phyloP scores from a whole-genome alignment of 805 yeast species.

The Metschnikowia noctiluminum region DNA sequence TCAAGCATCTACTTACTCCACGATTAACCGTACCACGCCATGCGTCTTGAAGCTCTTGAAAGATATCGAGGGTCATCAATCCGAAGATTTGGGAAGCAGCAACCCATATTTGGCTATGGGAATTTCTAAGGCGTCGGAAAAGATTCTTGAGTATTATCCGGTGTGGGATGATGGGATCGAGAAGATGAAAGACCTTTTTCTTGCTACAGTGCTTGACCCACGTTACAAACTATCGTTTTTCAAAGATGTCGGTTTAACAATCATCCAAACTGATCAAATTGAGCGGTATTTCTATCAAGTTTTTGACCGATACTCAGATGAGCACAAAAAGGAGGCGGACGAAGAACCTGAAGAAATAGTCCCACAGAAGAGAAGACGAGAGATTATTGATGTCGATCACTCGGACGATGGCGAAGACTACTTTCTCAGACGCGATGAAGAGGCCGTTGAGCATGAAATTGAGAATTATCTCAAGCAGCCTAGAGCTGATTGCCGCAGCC shows the following conservation, averaged over 20 bases:
- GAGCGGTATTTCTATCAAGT: background rate
- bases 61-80: background rate
- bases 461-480: background rate
- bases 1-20: constrained; percentile 1
- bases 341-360: background rate
- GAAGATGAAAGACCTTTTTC: constrained; percentile 1
- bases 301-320: background rate
- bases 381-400: background rate
- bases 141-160: constrained; percentile 1
- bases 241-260: background rate
- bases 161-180: background rate
- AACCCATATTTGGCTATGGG: constrained; percentile 4
- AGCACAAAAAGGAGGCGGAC: background rate
- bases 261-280: background rate
- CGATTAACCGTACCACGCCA: background rate
- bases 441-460: background rate
- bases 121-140: background rate
- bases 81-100: background rate
- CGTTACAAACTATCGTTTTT: constrained; percentile 1
- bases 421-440: constrained; percentile 2
- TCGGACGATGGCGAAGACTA: constrained; percentile 4
- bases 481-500: background rate
- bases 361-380: constrained; percentile 1
- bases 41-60: background rate
- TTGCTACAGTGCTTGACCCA: constrained; percentile 6